phyloP scores from a whole-genome alignment of 768 basidiomycete genomes.

The Pleurotus sapidus region DNA sequence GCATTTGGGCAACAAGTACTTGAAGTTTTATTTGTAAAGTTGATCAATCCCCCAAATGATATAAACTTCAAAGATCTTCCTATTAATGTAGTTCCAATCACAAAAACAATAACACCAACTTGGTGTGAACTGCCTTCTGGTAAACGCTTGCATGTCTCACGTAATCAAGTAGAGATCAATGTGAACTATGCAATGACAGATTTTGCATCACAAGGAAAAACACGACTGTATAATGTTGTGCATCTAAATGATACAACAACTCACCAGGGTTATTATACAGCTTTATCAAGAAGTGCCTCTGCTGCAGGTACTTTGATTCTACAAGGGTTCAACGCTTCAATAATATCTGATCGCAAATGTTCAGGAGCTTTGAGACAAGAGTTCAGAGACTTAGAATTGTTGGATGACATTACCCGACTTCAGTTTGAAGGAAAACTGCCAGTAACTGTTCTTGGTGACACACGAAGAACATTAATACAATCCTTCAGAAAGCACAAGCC shows the following conservation, averaged over 20 bases:
- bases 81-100: conserved; percentile 22
- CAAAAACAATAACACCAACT: neutral
- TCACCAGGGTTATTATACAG: neutral
- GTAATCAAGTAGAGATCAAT: neutral
- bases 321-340: neutral
- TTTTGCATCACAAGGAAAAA: neutral
- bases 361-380: neutral
- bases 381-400: neutral
- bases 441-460: too few relatives aligned
- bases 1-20: conserved; percentile 12
- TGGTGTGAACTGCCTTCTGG: neutral
- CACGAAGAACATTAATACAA: too few relatives aligned
- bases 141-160: neutral
- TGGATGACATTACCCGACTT: neutral
- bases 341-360: too few relatives aligned
- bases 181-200: neutral
- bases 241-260: neutral
- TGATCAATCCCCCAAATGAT: conserved; percentile 20
- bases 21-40: conserved; percentile 26
- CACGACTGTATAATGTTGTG: neutral
- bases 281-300: neutral
- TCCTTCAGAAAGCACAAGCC: too few relatives aligned
- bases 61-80: conserved; percentile 23
- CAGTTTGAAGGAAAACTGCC: neutral
- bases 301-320: neutral